A percentile compares a stretch with the other conserved stretches of the same genome.
Conservation (phyloP, 306 rosid species). For the Prunus dulcis region DNA sequence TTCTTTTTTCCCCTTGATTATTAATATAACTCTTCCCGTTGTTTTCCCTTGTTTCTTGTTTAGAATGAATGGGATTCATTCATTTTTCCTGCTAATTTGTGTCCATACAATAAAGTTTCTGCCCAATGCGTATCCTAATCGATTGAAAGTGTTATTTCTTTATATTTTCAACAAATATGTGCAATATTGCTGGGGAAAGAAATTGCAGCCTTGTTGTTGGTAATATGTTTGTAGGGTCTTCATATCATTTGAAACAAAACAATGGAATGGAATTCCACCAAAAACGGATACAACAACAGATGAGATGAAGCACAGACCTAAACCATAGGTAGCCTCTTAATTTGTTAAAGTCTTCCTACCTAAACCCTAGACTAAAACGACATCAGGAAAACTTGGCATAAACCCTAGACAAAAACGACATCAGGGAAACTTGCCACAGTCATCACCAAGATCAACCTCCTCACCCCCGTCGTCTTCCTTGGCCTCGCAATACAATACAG, state of each 20-base stretch:
- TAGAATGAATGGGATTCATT: constrained; percentile 12
- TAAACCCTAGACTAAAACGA: too few relatives aligned
- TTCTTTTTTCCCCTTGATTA: constrained; percentile 2
- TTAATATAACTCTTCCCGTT: neutral
- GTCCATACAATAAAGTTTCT: constrained; percentile 1
- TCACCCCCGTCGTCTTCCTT: too few relatives aligned
- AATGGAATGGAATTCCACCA: neutral
- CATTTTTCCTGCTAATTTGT: constrained; percentile 8
- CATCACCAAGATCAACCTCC: too few relatives aligned
- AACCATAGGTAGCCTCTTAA: too few relatives aligned
- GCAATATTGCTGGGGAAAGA: neutral
- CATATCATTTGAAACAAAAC: too few relatives aligned
- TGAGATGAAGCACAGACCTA: too few relatives aligned
- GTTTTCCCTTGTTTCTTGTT: constrained; percentile 14
- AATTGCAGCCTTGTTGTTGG: neutral
- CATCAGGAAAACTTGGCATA: too few relatives aligned
- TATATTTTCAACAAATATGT: neutral
- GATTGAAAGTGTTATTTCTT: neutral
- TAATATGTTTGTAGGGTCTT: too few relatives aligned
- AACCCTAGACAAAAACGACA: too few relatives aligned
- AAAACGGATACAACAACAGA: neutral
- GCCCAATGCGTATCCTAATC: neutral
- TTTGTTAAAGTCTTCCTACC: too few relatives aligned
- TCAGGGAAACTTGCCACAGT: too few relatives aligned
- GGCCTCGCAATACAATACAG: too few relatives aligned